Evolutionary conservation across 1,284 basidiomycete genomes (phyloP).

Genomic region (Pholiota adiposa): DNA sequence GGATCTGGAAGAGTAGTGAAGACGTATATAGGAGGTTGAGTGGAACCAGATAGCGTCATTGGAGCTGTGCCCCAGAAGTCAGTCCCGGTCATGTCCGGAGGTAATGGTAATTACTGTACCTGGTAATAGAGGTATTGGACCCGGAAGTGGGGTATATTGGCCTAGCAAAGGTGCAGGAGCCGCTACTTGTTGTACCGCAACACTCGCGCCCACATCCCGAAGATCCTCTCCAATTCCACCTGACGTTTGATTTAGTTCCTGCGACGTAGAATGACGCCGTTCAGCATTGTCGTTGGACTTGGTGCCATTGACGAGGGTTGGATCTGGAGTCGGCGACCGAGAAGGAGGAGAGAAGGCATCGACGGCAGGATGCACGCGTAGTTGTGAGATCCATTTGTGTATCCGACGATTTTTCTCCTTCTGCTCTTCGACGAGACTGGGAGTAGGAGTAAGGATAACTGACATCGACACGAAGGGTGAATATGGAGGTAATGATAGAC

Average conservation of each 20-base stretch:
- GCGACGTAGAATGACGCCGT: no score
- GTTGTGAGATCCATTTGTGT: not conserved
- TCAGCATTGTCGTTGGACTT: not conserved
- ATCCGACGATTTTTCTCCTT: not conserved
- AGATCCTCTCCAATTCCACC: no score
- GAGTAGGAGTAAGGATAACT: not conserved
- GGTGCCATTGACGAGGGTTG: not conserved
- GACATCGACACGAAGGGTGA: not conserved
- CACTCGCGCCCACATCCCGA: no score
- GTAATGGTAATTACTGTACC: not conserved
- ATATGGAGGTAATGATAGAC: not conserved
- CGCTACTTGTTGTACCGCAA: no score
- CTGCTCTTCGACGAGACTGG: conserved; percentile 5
- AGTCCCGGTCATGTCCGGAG: not conserved
- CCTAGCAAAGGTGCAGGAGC: not conserved
- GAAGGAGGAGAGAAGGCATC: not conserved
- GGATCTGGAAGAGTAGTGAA: not conserved
- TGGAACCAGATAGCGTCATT: not conserved
- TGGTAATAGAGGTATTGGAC: not conserved
- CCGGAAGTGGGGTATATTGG: not conserved
- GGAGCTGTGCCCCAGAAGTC: not conserved
- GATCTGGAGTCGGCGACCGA: not conserved
- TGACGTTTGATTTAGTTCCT: no score
- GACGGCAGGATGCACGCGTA: not conserved
- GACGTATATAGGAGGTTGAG: not conserved